Conservation (phyloP, 1,284 basidiomycete species). For the Sanguinoderma infundibulare region DNA sequence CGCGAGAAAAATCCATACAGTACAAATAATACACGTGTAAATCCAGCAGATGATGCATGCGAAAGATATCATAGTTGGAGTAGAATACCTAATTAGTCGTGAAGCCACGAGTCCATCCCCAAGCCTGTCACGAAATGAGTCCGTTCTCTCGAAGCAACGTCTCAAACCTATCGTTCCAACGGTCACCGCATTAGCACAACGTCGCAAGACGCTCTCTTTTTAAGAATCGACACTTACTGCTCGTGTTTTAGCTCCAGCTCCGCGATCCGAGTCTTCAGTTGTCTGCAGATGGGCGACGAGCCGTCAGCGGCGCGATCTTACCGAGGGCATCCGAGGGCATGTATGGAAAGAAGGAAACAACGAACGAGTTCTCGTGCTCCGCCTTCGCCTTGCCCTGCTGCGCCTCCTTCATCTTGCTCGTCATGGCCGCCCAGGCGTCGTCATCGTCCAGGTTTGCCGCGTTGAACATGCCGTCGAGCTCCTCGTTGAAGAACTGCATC, state of each 20-base stretch:
- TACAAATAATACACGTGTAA: slow-evolving; percentile 4
- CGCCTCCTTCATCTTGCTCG: slow-evolving; percentile 69
- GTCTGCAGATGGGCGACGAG: slow-evolving; percentile 42
- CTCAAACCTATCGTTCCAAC: slow-evolving; percentile 56
- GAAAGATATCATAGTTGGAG: not conserved
- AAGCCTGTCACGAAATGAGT: slow-evolving; percentile 42
- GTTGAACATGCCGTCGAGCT: slow-evolving; percentile 87
- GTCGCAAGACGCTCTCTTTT: slow-evolving; percentile 1
- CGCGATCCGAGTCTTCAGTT: slow-evolving; percentile 71
- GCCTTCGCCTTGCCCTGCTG: slow-evolving; percentile 79
- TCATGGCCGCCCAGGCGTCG: slow-evolving; percentile 79
- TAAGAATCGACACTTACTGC: slow-evolving; percentile 58
- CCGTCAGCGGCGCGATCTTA: not conserved
- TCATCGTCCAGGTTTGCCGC: slow-evolving; percentile 78
- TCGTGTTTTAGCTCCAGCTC: slow-evolving; percentile 78
- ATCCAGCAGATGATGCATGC: slow-evolving; percentile 4
- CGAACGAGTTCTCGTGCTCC: slow-evolving; percentile 79
- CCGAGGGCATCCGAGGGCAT: not conserved
- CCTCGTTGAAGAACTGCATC: slow-evolving; percentile 89
- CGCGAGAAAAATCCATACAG: not conserved
- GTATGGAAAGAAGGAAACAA: slow-evolving; percentile 21
- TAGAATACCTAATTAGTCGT: not conserved
- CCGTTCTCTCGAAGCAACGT: slow-evolving; percentile 67
- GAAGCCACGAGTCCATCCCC: not conserved
- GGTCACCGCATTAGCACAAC: slow-evolving; percentile 1